A percentile compares a stretch with the other conserved stretches of the same genome.
phyloP scores from a whole-genome alignment of 2,329 filamentous ascomycete species.

The Microcyclospora tardicrescens region DNA sequence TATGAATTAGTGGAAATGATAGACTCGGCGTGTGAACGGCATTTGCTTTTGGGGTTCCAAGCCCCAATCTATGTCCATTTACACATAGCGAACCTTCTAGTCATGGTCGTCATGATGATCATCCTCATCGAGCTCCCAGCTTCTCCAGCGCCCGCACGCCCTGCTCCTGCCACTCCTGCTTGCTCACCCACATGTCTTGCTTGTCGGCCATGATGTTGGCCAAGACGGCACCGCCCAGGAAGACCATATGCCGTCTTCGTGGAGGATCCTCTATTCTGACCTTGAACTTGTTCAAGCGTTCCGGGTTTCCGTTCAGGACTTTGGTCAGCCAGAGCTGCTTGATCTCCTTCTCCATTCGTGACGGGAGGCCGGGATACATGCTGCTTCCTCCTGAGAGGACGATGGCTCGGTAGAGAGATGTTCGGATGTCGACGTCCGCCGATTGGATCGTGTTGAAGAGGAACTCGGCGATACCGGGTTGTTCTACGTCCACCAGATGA shows the following conservation, averaged over 20 bases:
- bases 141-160: conserved; percentile 77
- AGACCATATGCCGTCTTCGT: conserved; percentile 96
- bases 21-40: too few relatives aligned
- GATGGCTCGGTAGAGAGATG: conserved; percentile 91
- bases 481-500: conserved; percentile 92
- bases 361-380: conserved; percentile 97
- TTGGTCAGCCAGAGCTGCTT: conserved; percentile 97
- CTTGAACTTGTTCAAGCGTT: conserved; percentile 95
- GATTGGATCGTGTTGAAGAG: conserved; percentile 97
- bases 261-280: conserved; percentile 97
- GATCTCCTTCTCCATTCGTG: conserved; percentile 90
- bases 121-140: conserved; percentile 62
- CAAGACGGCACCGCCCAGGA: conserved; percentile 87
- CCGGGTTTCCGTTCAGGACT: conserved; percentile 80
- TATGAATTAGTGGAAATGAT: too few relatives aligned
- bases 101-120: neutral
- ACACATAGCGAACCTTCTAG: neutral
- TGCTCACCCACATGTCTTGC: conserved; percentile 97
- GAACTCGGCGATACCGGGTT: conserved; percentile 91
- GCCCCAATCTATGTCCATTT: too few relatives aligned
- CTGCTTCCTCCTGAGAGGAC: conserved; percentile 92
- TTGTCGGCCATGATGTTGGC: conserved; percentile 99
- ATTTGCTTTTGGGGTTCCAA: too few relatives aligned
- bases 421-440: conserved; percentile 87
- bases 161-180: conserved; percentile 93